Evolutionary conservation across 2,329 filamentous ascomycete genomes (phyloP).

Genomic region (Cyanodermella asteris): DNA sequence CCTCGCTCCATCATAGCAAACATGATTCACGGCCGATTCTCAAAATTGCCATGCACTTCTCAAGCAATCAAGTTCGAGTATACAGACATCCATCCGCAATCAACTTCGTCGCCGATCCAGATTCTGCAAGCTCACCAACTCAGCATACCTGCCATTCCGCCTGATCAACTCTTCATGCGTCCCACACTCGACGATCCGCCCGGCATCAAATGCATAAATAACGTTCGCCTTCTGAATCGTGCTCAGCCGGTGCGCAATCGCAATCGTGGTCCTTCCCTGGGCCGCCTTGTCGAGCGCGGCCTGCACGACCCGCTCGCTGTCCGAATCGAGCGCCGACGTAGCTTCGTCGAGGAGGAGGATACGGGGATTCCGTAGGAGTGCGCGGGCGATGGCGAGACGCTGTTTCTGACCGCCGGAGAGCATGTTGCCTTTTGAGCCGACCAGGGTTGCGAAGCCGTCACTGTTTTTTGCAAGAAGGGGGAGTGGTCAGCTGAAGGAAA

Average conservation of each 20-base stretch:
- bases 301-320: slow-evolving; percentile 15
- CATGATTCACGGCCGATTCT: too few species aligned
- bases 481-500: too few species aligned
- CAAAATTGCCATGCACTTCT: too few species aligned
- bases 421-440: slow-evolving; percentile 15
- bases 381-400: slow-evolving; percentile 21
- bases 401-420: slow-evolving; percentile 22
- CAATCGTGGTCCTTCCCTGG: slow-evolving; percentile 13
- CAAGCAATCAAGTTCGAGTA: too few species aligned
- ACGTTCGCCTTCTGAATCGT: slow-evolving; percentile 17
- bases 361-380: slow-evolving; percentile 18
- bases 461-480: too few species aligned
- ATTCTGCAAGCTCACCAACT: slow-evolving; percentile 12
- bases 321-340: slow-evolving; percentile 18
- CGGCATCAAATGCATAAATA: slow-evolving; percentile 20
- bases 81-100: too few species aligned
- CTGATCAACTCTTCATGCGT: slow-evolving; percentile 19
- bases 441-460: slow-evolving; percentile 15
- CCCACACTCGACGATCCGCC: slow-evolving; percentile 18
- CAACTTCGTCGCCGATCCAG: too few species aligned
- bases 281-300: slow-evolving; percentile 12
- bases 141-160: slow-evolving; percentile 18
- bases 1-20: too few species aligned
- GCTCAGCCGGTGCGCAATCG: slow-evolving; percentile 18
- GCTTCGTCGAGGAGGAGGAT: slow-evolving; percentile 23